phyloP scores from a whole-genome alignment of 2,329 filamentous ascomycete genomes.

The Scedosporium aurantiacum region DNA sequence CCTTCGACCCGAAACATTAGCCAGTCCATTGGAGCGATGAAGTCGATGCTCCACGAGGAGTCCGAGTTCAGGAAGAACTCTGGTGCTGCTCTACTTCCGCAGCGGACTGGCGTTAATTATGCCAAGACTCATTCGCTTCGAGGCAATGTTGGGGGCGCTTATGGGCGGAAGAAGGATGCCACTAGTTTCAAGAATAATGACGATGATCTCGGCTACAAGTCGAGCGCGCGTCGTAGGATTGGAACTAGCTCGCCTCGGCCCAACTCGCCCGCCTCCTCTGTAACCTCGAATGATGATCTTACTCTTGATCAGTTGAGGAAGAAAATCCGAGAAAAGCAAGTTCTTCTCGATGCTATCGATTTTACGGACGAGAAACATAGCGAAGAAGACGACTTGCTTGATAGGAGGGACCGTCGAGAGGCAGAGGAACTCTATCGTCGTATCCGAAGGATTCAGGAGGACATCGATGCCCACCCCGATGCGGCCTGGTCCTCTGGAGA shows the following conservation, averaged over 20 bases:
- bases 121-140: conserved; percentile 92
- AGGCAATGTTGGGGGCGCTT: conserved; percentile 43
- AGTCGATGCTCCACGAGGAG: conserved; percentile 78
- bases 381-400: conserved; percentile 86
- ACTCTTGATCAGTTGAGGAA: conserved; percentile 82
- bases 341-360: conserved; percentile 90
- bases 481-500: conserved; percentile 56
- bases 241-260: conserved; percentile 75
- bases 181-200: conserved; percentile 97
- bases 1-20: conserved; percentile 90
- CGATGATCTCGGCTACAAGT: conserved; percentile 82
- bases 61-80: conserved; percentile 82
- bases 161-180: conserved; percentile 81
- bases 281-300: conserved; percentile 68
- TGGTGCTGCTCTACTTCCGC: conserved; percentile 80
- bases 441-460: conserved; percentile 82
- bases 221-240: conserved; percentile 79
- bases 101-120: conserved; percentile 97
- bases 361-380: conserved; percentile 83
- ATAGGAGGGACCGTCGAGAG: conserved; percentile 81
- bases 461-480: conserved; percentile 86
- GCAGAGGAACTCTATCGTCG: conserved; percentile 90
- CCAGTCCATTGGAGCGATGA: conserved; percentile 86
- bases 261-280: conserved; percentile 55
- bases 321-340: conserved; percentile 86